These are phyloP conservation scores for Ophiostoma montium DNA, from an alignment of 2,329 filamentous ascomycete species.

Conservation along the genomic window DNA sequence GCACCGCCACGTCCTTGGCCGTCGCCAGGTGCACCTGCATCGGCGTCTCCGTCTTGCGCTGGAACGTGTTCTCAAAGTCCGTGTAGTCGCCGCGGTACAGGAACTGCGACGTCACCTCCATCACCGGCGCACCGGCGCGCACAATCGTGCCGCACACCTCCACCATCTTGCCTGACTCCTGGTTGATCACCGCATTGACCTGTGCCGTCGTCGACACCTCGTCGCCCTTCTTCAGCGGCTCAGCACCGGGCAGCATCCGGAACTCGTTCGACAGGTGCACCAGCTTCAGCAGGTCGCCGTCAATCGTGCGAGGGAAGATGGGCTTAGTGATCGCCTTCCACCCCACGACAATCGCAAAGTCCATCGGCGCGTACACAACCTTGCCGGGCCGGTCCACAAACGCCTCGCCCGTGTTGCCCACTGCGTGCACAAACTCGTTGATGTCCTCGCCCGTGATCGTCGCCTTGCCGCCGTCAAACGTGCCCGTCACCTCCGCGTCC, in stretches of 20 bases:
- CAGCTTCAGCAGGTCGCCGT: slow-evolving; percentile 88
- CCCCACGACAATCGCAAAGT: slow-evolving; percentile 94
- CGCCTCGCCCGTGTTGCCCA: slow-evolving; percentile 93
- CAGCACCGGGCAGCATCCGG: slow-evolving; percentile 92
- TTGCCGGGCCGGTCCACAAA: slow-evolving; percentile 95
- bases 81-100: slow-evolving; percentile 85
- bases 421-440: slow-evolving; percentile 97
- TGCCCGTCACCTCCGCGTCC: slow-evolving; percentile 69
- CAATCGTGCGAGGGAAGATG: slow-evolving; percentile 92
- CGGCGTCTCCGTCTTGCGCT: slow-evolving; percentile 88
- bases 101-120: slow-evolving; percentile 98
- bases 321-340: slow-evolving; percentile 99
- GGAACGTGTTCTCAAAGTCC: slow-evolving; percentile 97
- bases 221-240: slow-evolving; percentile 91
- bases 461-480: slow-evolving; percentile 78
- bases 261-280: slow-evolving; percentile 96
- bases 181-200: slow-evolving; percentile 95
- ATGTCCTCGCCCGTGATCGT: slow-evolving; percentile 85
- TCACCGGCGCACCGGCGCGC: slow-evolving; percentile 69
- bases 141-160: slow-evolving; percentile 97
- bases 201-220: slow-evolving; percentile 84
- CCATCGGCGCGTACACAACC: slow-evolving; percentile 91
- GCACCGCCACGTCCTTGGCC: slow-evolving; percentile 80
- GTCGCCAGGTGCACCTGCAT: slow-evolving; percentile 84
- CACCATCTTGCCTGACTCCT: slow-evolving; percentile 98